These are phyloP conservation scores for Saturnispora quitensis DNA, from an alignment of 805 yeast species.

Conservation along the genomic window DNA sequence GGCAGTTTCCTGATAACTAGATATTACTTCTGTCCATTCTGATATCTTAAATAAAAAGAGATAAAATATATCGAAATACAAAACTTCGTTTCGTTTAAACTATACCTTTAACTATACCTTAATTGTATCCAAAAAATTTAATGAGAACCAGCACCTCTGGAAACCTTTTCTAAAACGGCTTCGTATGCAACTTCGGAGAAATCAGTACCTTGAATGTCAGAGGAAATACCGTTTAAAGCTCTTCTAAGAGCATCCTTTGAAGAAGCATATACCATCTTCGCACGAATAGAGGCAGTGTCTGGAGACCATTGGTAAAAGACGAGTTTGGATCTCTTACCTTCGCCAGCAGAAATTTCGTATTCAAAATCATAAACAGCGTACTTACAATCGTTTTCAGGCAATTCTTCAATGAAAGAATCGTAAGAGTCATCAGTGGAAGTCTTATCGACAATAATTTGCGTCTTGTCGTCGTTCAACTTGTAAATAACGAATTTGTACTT, in stretches of 20 bases:
- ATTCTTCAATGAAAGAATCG: constrained; percentile 76
- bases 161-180: constrained; percentile 80
- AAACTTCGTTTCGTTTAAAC: background rate
- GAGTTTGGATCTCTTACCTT: constrained; percentile 79
- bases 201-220: constrained; percentile 97
- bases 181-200: constrained; percentile 95
- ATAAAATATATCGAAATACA: background rate
- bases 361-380: constrained; percentile 97
- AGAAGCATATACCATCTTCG: constrained; percentile 98
- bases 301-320: constrained; percentile 90
- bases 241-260: constrained; percentile 97
- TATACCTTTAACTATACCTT: background rate
- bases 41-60: background rate
- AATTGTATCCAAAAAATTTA: constrained; percentile 17
- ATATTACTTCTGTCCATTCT: no score
- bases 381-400: constrained; percentile 94
- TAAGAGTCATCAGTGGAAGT: constrained; percentile 69
- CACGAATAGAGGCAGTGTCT: constrained; percentile 89
- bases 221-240: constrained; percentile 87
- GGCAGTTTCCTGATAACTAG: no score
- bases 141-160: constrained; percentile 68
- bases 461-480: constrained; percentile 73
- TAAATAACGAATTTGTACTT: constrained; percentile 77
- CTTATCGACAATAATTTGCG: constrained; percentile 81
- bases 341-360: constrained; percentile 81